These are phyloP conservation scores for Astrephomene gubernaculifera DNA, from an alignment of 139 green algal species.

Conservation along the genomic window DNA sequence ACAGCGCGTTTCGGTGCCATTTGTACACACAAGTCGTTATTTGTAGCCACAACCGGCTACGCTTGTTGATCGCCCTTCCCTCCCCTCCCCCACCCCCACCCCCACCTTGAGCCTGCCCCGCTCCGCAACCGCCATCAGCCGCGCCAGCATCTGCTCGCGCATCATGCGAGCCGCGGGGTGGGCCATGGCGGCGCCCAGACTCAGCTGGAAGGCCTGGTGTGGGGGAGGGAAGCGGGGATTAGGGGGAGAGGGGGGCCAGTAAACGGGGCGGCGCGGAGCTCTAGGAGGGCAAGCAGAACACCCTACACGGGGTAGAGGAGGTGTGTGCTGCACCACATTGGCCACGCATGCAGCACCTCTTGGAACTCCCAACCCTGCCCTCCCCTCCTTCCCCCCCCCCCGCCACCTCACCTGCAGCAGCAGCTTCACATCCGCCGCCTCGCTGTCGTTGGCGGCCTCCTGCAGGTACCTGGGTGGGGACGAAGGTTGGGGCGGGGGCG, in stretches of 20 bases:
- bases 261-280: no score
- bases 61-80: neutral
- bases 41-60: no score
- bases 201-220: constrained; percentile 89
- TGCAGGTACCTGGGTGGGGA: constrained; percentile 36
- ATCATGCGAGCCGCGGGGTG: constrained; percentile 75
- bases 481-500: neutral
- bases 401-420: no score
- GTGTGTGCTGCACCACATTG: no score
- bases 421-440: constrained; percentile 39
- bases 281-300: no score
- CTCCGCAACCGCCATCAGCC: constrained; percentile 71
- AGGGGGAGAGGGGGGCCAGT: neutral
- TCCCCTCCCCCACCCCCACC: neutral
- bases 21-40: no score
- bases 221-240: constrained; percentile 56
- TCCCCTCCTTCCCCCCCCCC: no score
- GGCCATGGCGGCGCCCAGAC: constrained; percentile 69
- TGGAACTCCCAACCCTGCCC: no score
- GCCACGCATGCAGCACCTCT: no score
- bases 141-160: constrained; percentile 78
- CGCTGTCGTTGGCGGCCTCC: constrained; percentile 6
- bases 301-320: no score
- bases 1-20: no score
- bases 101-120: constrained; percentile 36